A percentile compares a stretch with the other conserved stretches of the same genome.
These are phyloP conservation scores for Podila horticola DNA, from an alignment of 192 early-diverging fungal genomes.

Conservation along the genomic window DNA sequence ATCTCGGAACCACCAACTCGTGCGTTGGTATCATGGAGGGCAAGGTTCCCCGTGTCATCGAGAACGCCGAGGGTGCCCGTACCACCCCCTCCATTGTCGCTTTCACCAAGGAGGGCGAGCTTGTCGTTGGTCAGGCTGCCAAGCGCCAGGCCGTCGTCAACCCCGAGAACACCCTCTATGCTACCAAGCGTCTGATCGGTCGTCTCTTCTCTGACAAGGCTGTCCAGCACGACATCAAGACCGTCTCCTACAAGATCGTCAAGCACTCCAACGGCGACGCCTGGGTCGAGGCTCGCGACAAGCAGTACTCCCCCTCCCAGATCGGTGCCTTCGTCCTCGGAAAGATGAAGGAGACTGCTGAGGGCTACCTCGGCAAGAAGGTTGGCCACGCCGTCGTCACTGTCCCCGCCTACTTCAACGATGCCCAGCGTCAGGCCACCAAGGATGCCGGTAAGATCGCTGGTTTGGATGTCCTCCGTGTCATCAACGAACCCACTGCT, in stretches of 20 bases:
- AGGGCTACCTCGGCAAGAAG: slow-evolving; percentile 78
- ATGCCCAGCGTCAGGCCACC: slow-evolving; percentile 92
- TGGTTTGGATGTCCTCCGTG: slow-evolving; percentile 85
- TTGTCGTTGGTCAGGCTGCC: slow-evolving; percentile 92
- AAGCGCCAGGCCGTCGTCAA: slow-evolving; percentile 98
- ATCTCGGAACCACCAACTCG: slow-evolving; percentile 98
- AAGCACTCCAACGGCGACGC: slow-evolving; percentile 94
- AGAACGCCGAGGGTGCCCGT: slow-evolving; percentile 94
- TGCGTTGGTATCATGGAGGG: slow-evolving; percentile 99
- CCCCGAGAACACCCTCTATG: slow-evolving; percentile 96
- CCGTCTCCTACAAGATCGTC: slow-evolving; percentile 93
- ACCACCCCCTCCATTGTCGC: slow-evolving; percentile 96
- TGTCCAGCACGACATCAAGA: slow-evolving; percentile 88
- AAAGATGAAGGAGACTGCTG: slow-evolving; percentile 98
- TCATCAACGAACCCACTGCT: slow-evolving; percentile 94
- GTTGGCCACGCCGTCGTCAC: slow-evolving; percentile 92
- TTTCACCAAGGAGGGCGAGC: slow-evolving; percentile 93
- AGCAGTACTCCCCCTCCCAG: slow-evolving; percentile 94
- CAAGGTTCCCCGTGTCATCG: slow-evolving; percentile 94
- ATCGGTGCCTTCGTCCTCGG: slow-evolving; percentile 92
- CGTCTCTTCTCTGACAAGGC: slow-evolving; percentile 87
- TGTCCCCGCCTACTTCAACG: slow-evolving; percentile 98
- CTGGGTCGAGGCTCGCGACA: slow-evolving; percentile 92
- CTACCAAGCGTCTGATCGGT: slow-evolving; percentile 96
- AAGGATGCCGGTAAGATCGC: slow-evolving; percentile 92